Evolutionary conservation across 345 rosid genomes (phyloP), one percentile per base, ranked within the genome.

Genomic region (Eucalyptus erythrocorys): DNA sequence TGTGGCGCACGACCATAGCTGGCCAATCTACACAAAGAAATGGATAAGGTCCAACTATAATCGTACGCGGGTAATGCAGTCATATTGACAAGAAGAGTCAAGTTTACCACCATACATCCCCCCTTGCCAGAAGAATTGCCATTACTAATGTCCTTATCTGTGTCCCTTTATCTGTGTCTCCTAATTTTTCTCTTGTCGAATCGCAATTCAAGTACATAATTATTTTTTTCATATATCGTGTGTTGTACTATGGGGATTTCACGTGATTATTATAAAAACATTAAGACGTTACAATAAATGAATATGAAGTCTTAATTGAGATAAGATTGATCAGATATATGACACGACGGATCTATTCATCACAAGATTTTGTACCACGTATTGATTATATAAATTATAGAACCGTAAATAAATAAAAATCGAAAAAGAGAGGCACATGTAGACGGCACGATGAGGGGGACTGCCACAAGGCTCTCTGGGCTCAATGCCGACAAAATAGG

Each of bases 371-470:
- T 16, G 14, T 76, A 19, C 13, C 13, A 27, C 5, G 5, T 3
- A 22, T 6, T 2, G 5, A 76, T 37, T 76, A 21, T 76, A 40
- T 21, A 76, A 30, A 76, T 76, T 6, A 76, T 76, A 21, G 7
- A 11, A 76, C 4, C 3, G 27, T 40, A 22, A 40, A 76, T 40
- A 40, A 37, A 19, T 32, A 9, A 34, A 34, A 7, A 9, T 21
- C 11, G 47, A 40, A 40, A 76, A 40, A 76, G 84, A 40, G 84
- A 76, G 47, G 84, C 30, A 11, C 47, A 40, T 40, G 84, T 21
- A 40, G 47, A 76, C 84, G 84, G 84, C 84, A 76, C 40, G 84
- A 76, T 40, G 84, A 76, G 30, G 84, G 84, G 84, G 84, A 76
- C 84, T 40, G 84, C 84, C 84, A 40, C 84, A 76, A 76, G 32